Evolutionary conservation across 2,329 filamentous ascomycete genomes (phyloP).

Genomic region (Ophiostoma sp.): DNA sequence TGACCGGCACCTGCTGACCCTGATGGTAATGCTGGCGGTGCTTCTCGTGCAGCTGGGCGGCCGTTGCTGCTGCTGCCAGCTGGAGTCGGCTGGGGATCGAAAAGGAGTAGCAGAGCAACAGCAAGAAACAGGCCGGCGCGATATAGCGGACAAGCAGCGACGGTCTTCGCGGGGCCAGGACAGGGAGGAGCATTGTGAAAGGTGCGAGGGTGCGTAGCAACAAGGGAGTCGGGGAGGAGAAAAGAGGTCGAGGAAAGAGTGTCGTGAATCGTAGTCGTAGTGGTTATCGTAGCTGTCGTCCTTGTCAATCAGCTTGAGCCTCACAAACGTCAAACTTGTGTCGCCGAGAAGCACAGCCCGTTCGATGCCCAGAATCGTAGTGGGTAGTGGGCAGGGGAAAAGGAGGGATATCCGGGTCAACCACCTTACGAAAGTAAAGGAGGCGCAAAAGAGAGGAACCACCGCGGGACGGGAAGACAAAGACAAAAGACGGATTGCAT

Average conservation of each 20-base stretch:
- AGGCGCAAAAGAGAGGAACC: not conserved
- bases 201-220: not conserved
- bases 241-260: not conserved
- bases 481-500: not conserved
- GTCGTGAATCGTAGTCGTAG: not conserved
- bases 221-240: not conserved
- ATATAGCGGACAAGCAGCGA: conserved; percentile 44
- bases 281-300: not conserved
- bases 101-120: conserved; percentile 40
- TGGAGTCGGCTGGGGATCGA: conserved; percentile 14
- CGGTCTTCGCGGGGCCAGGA: conserved; percentile 44
- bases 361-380: not conserved
- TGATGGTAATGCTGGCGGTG: conserved; percentile 18
- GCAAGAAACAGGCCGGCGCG: conserved; percentile 38
- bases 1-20: not conserved
- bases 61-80: not conserved
- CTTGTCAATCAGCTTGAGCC: not conserved
- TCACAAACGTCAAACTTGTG: not conserved
- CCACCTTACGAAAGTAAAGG: not conserved
- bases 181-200: conserved; percentile 41
- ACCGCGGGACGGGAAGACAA: not conserved
- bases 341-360: not conserved
- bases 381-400: not conserved
- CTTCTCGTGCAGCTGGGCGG: not conserved
- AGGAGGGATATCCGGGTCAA: not conserved